Percentiles rank a stretch among this genome's conserved stretches.
phyloP scores from a whole-genome alignment of 257 asterid genomes.

The Solanum pennellii region DNA sequence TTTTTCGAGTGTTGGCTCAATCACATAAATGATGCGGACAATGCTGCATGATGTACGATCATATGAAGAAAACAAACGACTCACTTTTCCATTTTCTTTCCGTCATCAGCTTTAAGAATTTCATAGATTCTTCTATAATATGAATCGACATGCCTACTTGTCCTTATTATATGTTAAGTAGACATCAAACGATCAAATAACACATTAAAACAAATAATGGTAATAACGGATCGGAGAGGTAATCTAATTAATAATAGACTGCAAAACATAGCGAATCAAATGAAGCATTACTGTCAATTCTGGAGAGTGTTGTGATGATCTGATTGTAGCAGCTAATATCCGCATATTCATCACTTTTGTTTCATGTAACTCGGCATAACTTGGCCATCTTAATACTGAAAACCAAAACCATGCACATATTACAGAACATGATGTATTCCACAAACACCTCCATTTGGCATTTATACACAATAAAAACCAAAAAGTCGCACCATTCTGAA shows the following conservation, averaged over 20 bases:
- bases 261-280: not conserved
- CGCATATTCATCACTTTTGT: not conserved
- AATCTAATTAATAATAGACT: not conserved
- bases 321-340: not conserved
- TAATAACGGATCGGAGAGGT: not conserved
- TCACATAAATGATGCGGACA: not conserved
- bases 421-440: too few species aligned
- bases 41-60: not conserved
- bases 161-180: not conserved
- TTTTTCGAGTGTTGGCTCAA: not conserved
- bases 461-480: too few species aligned
- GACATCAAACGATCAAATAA: not conserved
- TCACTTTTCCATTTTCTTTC: not conserved
- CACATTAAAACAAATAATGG: not conserved
- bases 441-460: too few species aligned
- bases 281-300: not conserved
- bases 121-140: not conserved
- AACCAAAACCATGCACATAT: too few species aligned
- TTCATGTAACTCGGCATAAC: not conserved
- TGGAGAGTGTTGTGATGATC: not conserved
- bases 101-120: not conserved
- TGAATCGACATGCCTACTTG: not conserved
- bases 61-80: not conserved
- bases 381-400: not conserved
- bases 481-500: too few species aligned